A percentile compares a stretch with the other conserved stretches of the same genome.
phyloP scores from a whole-genome alignment of 257 asterid species.

The Linderniella brevidens region DNA sequence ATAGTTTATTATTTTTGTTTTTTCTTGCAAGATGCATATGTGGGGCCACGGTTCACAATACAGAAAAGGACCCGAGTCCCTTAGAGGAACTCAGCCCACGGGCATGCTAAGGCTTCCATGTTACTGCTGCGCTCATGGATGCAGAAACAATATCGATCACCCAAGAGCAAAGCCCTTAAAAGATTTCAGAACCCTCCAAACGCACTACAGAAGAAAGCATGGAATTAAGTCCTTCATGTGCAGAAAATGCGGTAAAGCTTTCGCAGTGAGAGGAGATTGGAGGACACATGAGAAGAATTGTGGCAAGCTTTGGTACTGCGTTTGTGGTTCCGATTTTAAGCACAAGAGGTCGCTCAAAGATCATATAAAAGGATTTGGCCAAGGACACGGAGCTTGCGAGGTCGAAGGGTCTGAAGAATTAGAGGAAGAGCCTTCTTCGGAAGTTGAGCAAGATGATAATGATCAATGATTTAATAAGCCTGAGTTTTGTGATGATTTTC shows the following conservation, averaged over 20 bases:
- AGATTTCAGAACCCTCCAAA: constrained; percentile 84
- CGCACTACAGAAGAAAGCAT: constrained; percentile 82
- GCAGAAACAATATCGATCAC: constrained; percentile 78
- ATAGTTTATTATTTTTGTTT: not conserved
- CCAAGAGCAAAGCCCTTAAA: constrained; percentile 77
- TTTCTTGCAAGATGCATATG: constrained; percentile 65
- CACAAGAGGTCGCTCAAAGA: constrained; percentile 77
- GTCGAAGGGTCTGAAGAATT: constrained; percentile 33
- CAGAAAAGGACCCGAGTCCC: constrained; percentile 77
- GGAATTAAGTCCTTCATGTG: constrained; percentile 91
- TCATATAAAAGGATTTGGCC: constrained; percentile 66
- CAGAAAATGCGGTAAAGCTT: constrained; percentile 62
- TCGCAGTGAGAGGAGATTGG: constrained; percentile 85
- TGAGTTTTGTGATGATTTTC: too few species aligned
- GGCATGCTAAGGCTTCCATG: constrained; percentile 85
- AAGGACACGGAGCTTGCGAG: constrained; percentile 70
- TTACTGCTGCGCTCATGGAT: constrained; percentile 71
- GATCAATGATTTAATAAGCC: too few species aligned
- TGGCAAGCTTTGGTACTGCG: constrained; percentile 78
- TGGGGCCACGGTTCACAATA: constrained; percentile 99
- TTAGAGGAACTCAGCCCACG: constrained; percentile 83
- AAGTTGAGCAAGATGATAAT: too few species aligned
- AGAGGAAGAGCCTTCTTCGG: constrained; percentile 73
- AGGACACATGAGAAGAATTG: constrained; percentile 79
- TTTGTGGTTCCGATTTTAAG: constrained; percentile 69